Conservation (phyloP, 2,329 filamentous ascomycete genomes). For the Aspergillus glaucus region DNA sequence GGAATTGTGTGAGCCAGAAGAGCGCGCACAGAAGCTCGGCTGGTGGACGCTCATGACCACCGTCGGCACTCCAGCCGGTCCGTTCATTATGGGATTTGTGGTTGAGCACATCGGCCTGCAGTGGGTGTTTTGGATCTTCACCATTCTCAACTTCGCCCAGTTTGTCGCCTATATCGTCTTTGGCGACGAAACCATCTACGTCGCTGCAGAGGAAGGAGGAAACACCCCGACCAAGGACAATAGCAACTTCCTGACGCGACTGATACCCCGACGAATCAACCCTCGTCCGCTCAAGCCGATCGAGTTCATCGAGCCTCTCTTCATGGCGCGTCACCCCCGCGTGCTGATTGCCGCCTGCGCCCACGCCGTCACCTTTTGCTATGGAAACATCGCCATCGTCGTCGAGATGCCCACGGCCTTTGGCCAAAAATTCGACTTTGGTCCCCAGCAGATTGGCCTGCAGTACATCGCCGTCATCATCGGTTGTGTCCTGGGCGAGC, state of each 20-base stretch:
- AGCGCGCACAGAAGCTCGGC: constrained; percentile 47
- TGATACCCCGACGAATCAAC: constrained; percentile 42
- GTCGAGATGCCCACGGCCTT: constrained; percentile 56
- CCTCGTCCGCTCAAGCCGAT: constrained; percentile 36
- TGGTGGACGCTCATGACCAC: constrained; percentile 49
- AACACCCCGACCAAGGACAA: constrained; percentile 18
- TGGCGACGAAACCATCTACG: constrained; percentile 48
- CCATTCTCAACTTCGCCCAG: constrained; percentile 50
- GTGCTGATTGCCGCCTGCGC: constrained; percentile 46
- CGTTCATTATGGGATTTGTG: constrained; percentile 35
- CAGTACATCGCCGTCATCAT: constrained; percentile 54
- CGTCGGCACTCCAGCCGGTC: constrained; percentile 38
- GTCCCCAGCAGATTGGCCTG: constrained; percentile 52
- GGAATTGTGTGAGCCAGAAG: constrained; percentile 48
- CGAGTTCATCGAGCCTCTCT: constrained; percentile 47
- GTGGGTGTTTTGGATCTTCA: constrained; percentile 55
- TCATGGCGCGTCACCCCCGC: constrained; percentile 37
- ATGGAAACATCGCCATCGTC: constrained; percentile 46
- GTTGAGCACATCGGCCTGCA: constrained; percentile 46
- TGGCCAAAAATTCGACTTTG: constrained; percentile 49
- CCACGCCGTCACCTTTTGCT: constrained; percentile 53
- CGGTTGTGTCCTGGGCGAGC: constrained; percentile 53
- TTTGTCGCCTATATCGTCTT: constrained; percentile 49
- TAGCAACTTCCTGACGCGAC: constrained; percentile 24
- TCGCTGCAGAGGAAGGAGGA: constrained; percentile 34